Base-by-base conservation (phyloP, 148 eudicot species). In the Hydrangea macrophylla region DNA sequence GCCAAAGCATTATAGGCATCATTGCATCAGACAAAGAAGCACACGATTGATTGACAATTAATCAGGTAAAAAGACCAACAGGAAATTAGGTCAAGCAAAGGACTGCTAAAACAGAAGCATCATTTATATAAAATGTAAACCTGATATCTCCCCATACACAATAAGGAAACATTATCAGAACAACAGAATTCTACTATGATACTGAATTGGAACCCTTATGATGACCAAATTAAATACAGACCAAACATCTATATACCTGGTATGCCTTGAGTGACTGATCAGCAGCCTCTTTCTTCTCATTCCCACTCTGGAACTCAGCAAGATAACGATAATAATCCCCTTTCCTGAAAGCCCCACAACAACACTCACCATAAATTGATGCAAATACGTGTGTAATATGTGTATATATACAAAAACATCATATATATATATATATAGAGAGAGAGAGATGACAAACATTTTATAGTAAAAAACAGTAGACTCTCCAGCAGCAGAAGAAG, bases 391-490 rank as follows among this genome's bases (percentile, higher is more conserved):
- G n/a, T n/a, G n/a, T n/a, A n/a, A n/a, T n/a, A n/a, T n/a, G n/a
- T n/a, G n/a, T n/a, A n/a, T n/a, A n/a, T n/a, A n/a, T n/a, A n/a
- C n/a, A n/a, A n/a, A n/a, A n/a, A n/a, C n/a, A n/a, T n/a, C n/a
- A n/a, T n/a, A n/a, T n/a, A n/a, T n/a, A n/a, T n/a, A n/a, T 2
- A 58, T 0, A 20, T 9, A 35, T 1, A n/a, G n/a, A n/a, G n/a
- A n/a, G n/a, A 36, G 25, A 20, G 26, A 35, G 9, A 60, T 9
- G 23, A 27, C 62, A n/a, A n/a, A 73, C 81, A 77, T 77, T 60
- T 77, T 77, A 26, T 77, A 77, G 70, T 68, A 77, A 58, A 77
- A 77, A 62, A 77, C 81, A 63, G 81, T 72, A 2, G 81, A 77
- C 70, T 77, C 81, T 67, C 76, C 81, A 24, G 64, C 81, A 18